Conservation (phyloP, 257 asterid genomes). For the Solanum chilense region DNA sequence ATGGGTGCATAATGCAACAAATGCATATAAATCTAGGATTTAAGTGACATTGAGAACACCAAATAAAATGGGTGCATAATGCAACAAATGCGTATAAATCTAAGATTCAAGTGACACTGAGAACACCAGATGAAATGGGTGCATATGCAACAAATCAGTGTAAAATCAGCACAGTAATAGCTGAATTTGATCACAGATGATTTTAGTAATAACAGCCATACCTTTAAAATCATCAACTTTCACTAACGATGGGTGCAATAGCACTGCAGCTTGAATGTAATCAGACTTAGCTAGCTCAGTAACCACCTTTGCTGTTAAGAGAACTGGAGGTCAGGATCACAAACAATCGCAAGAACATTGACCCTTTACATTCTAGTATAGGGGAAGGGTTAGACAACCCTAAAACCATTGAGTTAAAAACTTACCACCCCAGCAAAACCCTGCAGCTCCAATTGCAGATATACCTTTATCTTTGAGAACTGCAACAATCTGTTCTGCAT, state of each 20-base stretch:
- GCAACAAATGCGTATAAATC: neutral
- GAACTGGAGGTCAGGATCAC: neutral
- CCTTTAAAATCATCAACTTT: slow-evolving; percentile 44
- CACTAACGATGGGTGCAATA: slow-evolving; percentile 47
- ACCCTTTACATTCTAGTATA: neutral
- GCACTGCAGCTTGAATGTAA: slow-evolving; percentile 47
- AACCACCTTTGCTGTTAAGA: slow-evolving; percentile 45
- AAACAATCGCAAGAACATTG: neutral
- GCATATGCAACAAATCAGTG: neutral
- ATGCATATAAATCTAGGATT: no score
- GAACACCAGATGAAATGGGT: neutral
- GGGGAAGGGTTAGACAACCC: neutral
- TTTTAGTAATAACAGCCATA: neutral
- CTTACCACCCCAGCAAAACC: slow-evolving; percentile 63
- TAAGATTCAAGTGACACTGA: neutral
- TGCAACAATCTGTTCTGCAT: slow-evolving; percentile 28
- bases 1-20: neutral
- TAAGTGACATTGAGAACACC: neutral
- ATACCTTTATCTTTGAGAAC: slow-evolving; percentile 38
- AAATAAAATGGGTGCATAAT: neutral
- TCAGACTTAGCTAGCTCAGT: slow-evolving; percentile 31
- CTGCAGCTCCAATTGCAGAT: slow-evolving; percentile 48
- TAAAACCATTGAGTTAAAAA: neutral
- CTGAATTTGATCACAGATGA: neutral
- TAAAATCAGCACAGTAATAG: neutral